phyloP scores from a whole-genome alignment of 495 filamentous ascomycete species.

The Penicillium desertorum region DNA sequence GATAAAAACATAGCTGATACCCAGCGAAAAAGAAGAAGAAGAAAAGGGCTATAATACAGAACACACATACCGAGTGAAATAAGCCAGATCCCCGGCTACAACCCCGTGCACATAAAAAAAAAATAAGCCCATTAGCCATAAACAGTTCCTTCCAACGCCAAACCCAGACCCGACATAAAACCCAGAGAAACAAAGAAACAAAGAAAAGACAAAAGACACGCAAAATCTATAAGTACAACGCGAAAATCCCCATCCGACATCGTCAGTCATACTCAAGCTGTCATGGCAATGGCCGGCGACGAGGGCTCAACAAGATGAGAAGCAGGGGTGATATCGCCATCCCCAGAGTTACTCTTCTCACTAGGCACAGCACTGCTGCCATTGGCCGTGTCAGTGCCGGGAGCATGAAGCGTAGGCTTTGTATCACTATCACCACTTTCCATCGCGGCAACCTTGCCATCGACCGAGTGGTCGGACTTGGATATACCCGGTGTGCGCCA shows the following conservation, averaged over 20 bases:
- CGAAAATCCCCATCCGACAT: background rate
- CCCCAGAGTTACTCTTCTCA: slow-evolving; percentile 68
- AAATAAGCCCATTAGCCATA: background rate
- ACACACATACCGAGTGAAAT: slow-evolving; percentile 1
- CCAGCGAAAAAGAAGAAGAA: background rate
- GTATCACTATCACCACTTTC: slow-evolving; percentile 67
- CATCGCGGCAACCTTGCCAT: slow-evolving; percentile 39
- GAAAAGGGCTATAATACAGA: slow-evolving; percentile 10
- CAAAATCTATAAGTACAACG: slow-evolving; percentile 2
- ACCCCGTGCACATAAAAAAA: slow-evolving; percentile 1
- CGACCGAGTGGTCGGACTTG: slow-evolving; percentile 39
- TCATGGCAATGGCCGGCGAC: slow-evolving; percentile 37
- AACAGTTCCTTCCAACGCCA: slow-evolving; percentile 3
- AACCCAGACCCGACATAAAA: background rate
- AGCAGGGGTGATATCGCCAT: slow-evolving; percentile 47
- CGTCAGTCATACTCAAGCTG: slow-evolving; percentile 18
- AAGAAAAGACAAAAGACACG: background rate
- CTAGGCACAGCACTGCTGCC: slow-evolving; percentile 52
- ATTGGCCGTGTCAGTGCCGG: slow-evolving; percentile 51
- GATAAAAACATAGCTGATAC: background rate
- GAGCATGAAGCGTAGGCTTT: slow-evolving; percentile 73
- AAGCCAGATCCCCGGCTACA: slow-evolving; percentile 2
- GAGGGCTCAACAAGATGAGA: slow-evolving; percentile 46
- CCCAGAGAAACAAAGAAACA: background rate
- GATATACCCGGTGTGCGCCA: slow-evolving; percentile 72